Evolutionary conservation across 2,329 filamentous ascomycete species (phyloP), one percentile per base, ranked within the genome.

Genomic region (Parafenestella ontariensis): DNA sequence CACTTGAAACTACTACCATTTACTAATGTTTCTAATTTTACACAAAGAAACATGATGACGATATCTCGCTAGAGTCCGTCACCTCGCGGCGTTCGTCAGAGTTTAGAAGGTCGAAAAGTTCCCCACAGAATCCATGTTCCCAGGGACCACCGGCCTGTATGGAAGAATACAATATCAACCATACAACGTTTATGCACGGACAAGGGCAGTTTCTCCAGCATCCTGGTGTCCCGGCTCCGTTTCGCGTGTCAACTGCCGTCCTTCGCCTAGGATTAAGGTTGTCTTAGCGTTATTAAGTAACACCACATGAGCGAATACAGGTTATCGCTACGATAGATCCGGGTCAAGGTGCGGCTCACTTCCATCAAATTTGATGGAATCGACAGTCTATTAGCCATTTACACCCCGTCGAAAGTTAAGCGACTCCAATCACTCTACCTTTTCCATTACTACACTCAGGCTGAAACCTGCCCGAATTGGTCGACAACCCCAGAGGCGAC

Each of bases 331-430:
- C 45, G 37, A 58, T 51, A 41, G 36, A 58, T 64, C 62, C 66
- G 52, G 68, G 64, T 61, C 53, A 58, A 34, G 24, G 40, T 54
- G 58, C 46, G 56, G 46, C 34, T 64, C 34, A 17, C 13, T 28
- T 17, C 59, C 41, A 66, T 71, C 59, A 67, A 70, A 59, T 58
- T 65, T 66, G 53, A 71, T 68, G 37, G 53, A 41, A 20, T 37
- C 49, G 43, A 56, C 50, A 49, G 56, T 52, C 41, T 46, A 45
- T 56, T 56, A 52, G 53, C 58, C 56, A 59, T 52, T 56, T 33
- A 36, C 40, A 61, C 36, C 56, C 53, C 51, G 23, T 55, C 20
- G 33, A n/a, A 17, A 5, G 18, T 13, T 20, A 58, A 57, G 54
- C 41, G 52, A 54, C 26, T 36, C 68, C 61, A 66, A 68, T 66